A percentile compares a stretch with the other conserved stretches of the same genome.
Conservation (phyloP, 2,329 filamentous ascomycete genomes). For the Ophiostoma ulmi region DNA sequence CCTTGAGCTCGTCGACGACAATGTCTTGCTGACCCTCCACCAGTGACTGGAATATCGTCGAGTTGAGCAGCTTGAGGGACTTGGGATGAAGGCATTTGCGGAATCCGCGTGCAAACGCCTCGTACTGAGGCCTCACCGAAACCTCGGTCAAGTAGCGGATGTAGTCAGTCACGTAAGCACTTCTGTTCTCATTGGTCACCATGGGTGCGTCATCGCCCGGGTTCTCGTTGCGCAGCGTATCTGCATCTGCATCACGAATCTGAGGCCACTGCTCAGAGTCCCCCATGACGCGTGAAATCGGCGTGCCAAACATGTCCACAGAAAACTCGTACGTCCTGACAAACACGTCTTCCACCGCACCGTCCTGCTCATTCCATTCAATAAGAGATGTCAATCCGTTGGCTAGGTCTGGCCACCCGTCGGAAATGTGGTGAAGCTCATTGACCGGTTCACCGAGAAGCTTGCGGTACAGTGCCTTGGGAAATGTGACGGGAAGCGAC, state of each 20-base stretch:
- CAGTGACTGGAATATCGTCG: slow-evolving; percentile 65
- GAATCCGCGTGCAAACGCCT: slow-evolving; percentile 79
- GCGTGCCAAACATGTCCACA: slow-evolving; percentile 52
- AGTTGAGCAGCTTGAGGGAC: slow-evolving; percentile 66
- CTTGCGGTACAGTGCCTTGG: slow-evolving; percentile 75
- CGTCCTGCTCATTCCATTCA: slow-evolving; percentile 69
- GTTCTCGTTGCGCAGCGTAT: background rate
- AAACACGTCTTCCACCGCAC: slow-evolving; percentile 75
- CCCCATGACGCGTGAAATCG: slow-evolving; percentile 53
- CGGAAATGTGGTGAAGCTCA: slow-evolving; percentile 69
- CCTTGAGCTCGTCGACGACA: slow-evolving; percentile 66
- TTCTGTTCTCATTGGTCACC: slow-evolving; percentile 77
- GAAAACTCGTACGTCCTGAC: slow-evolving; percentile 84
- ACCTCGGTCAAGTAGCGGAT: slow-evolving; percentile 75
- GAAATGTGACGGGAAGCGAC: slow-evolving; percentile 85
- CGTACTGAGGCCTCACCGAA: slow-evolving; percentile 70
- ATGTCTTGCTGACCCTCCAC: slow-evolving; percentile 82
- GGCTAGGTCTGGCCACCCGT: slow-evolving; percentile 80
- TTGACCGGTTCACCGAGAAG: slow-evolving; percentile 65
- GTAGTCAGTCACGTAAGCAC: slow-evolving; percentile 77
- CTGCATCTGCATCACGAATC: slow-evolving; percentile 34
- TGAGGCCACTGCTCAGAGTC: slow-evolving; percentile 49
- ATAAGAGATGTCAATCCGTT: slow-evolving; percentile 68
- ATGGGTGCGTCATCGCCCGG: slow-evolving; percentile 45
- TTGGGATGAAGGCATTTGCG: slow-evolving; percentile 65